Base-by-base conservation (phyloP, 2,329 filamentous ascomycete genomes). In the Sphaerulina vaccinii region DNA sequence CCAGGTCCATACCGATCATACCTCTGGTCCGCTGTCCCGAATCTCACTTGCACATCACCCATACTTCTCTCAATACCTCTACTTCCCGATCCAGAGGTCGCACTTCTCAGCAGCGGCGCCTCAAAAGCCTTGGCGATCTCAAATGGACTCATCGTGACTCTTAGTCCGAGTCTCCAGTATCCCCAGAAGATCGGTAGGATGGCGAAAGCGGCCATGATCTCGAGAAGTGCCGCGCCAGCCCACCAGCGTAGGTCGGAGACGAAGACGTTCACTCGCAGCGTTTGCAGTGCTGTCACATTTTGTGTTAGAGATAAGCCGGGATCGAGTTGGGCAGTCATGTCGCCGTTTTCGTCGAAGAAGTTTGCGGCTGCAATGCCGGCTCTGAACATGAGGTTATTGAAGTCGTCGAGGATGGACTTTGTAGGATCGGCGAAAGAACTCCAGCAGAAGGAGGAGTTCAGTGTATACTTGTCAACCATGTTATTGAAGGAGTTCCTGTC, bases 111-210 rank as follows among this genome's bases (percentile, higher is more conserved):
- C 2, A 48, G 35, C n/a, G 44, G 44, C n/a, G 44, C 44, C 1
- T 35, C 19, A 24, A 48, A 48, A 13, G 33, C 44, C 11, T 48
- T 48, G 16, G 44, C 44, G 15, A 48, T 39, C 13, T 48, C 44
- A 6, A 48, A 23, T 15, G 44, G 44, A 11, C 29, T 37, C 15
- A 48, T 13, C 10, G 44, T 37, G 2, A 48, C 44, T 6, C 33
- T 19, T 7, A 48, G 13, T 2, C 44, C 51, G 9, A 59, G 19
- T 21, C n/a, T 54, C 56, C 54, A 59, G 13, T 21, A 59, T 9
- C 56, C 56, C 48, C 51, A 59, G 51, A 54, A 54, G 8, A 56
- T 8, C 11, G 54, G 54, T 22, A 54, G 19, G 7, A 59, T 48
- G 15, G 50, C 41, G 11, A 59, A 40, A 1, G 49, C 35, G 3